Base-by-base conservation (phyloP, 1,139 yeast species). In the Yarrowia galli region DNA sequence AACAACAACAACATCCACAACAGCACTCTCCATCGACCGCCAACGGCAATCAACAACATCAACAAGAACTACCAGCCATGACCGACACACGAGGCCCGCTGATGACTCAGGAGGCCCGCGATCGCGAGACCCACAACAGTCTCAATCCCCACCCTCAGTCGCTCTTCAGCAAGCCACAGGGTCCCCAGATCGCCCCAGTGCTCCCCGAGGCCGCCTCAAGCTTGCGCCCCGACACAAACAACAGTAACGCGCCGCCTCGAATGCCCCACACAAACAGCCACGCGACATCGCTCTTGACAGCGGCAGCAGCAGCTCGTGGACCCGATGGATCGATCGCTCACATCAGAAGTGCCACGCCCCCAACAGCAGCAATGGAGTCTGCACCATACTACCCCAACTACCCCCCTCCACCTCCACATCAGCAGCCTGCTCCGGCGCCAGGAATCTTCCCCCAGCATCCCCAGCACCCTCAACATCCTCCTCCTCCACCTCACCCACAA, bases 91-190 rank as follows among this genome's bases (percentile, higher is more conserved):
- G 51, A 28, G 51, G 64, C 20, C 49, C 64, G 13, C 32, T 58
- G 16, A 16, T 56, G 64, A 42, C 49, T 1, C 51, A 18, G 15
- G 61, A 54, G 10, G 23, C 45, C 22, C 43, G 60, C 18, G 45
- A 53, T 16, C 43, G 43, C 18, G 60, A 53, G 10, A 10, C 15
- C 28, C 58, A 36, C 20, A 8, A 10, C 46, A 42, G 48, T 20
- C 61, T 35, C 10, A 40, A 18, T 25, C 60, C 45, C 2, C 60
- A 22, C 9, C 25, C 49, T 13, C 51, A 40, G 28, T 58, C 64
- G 51, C 42, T 58, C 10, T 58, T 58, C 42, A 58, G 32, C 51
- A 58, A 58, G 16, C 51, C 64, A 1, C 64, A 28, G 32, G 32
- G 10, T 28, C 32, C 32, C 32, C 32, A 58, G 51, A 54, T 40